phyloP scores from a whole-genome alignment of 176 grass and related monocot genomes.

The Carex kokanica region DNA sequence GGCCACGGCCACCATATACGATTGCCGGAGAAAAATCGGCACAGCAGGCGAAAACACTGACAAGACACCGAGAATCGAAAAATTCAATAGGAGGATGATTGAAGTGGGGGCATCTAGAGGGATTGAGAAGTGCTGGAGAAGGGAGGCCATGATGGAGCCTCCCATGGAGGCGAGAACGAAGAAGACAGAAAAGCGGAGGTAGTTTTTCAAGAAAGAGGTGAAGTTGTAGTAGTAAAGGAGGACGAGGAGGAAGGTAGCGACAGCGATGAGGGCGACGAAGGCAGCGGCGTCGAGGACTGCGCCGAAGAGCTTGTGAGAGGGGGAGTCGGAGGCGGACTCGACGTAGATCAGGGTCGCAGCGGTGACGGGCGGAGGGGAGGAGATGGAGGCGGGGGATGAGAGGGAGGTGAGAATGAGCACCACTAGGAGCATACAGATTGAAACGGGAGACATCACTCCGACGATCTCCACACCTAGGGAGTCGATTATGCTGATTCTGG shows the following conservation, averaged over 20 bases:
- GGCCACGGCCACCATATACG: conserved; percentile 77
- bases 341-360: conserved; percentile 77
- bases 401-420: conserved; percentile 79
- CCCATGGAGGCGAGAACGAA: conserved; percentile 96
- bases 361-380: conserved; percentile 47
- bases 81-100: conserved; percentile 76
- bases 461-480: conserved; percentile 73
- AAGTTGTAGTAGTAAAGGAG: conserved; percentile 97
- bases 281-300: conserved; percentile 81
- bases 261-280: conserved; percentile 77
- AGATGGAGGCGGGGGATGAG: conserved; percentile 34
- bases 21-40: conserved; percentile 81
- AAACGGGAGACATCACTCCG: conserved; percentile 86
- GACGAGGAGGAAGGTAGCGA: conserved; percentile 68
- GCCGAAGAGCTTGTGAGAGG: conserved; percentile 56
- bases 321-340: conserved; percentile 60
- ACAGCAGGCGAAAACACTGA: conserved; percentile 72
- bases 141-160: conserved; percentile 50
- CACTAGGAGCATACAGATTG: conserved; percentile 93
- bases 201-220: conserved; percentile 87
- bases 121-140: conserved; percentile 50
- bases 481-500: conserved; percentile 55
- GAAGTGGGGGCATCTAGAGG: conserved; percentile 66
- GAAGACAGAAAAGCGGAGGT: conserved; percentile 96
- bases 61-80: conserved; percentile 61